Base-by-base conservation (phyloP, 2,329 filamentous ascomycete genomes). In the Colletotrichum magnum region DNA sequence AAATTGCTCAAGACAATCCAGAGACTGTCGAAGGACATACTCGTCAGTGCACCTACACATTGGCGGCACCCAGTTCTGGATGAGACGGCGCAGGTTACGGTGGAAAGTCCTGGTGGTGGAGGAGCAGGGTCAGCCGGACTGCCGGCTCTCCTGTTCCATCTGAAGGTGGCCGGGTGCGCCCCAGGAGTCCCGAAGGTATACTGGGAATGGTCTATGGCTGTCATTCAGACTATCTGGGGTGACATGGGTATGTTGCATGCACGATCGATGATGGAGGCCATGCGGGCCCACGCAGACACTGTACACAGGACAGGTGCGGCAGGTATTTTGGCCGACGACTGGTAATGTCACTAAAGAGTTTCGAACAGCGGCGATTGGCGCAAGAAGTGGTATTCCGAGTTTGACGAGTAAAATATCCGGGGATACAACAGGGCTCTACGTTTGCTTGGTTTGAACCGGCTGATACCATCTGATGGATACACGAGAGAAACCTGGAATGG, bases 211-310 rank as follows among this genome's bases (percentile, higher is more conserved):
- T 79, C 82, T 0, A 74, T 85, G 59, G 78, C 75, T 16, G 77
- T 84, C 18, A 75, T 87, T 63, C 82, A 85, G 51, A 84, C 84
- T 10, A 81, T 87, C 13, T 88, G 84, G 83, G 77, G 79, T 57
- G 81, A 84, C 50, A 83, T 87, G 77, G 86, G 86, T 9, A 87
- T 88, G 82, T 76, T 84, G 41, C 83, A 86, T 70, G 85, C 85
- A 2, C 79, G 80, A 63, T 76, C 79, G 18, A 77, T 87, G 69
- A 81, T 82, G 45, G 82, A 85, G 50, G 73, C 78, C 6, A 83
- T 85, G 82, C 71, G 73, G n/a, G 62, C 65, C 1, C 73, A 76
- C 54, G 64, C 69, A 21, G 75, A 74, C 6, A 61, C 58, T 16
- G 2, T 73, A 62, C 69, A 73, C 26, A 69, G 64, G 41, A 53